A percentile compares a stretch with the other conserved stretches of the same genome.
Conservation (phyloP, 2,329 filamentous ascomycete species). For the Beauveria brongniartii region DNA sequence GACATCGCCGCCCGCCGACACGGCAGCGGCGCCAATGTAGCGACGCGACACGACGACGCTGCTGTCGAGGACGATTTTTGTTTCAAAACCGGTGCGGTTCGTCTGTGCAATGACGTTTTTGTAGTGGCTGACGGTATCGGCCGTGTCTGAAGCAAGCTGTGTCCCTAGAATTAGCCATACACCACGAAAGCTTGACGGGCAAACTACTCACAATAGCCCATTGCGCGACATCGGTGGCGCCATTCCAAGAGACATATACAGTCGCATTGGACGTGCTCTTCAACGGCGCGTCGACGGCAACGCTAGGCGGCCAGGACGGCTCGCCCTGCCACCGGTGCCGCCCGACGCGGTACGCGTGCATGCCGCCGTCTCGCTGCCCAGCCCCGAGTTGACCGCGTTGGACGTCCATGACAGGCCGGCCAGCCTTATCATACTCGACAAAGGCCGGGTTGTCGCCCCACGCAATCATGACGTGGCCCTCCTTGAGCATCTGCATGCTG, state of each 20-base stretch:
- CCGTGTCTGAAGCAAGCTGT: constrained; percentile 18
- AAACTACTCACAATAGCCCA: constrained; percentile 21
- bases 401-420: constrained; percentile 19
- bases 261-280: constrained; percentile 18
- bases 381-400: constrained; percentile 19
- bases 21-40: constrained; percentile 20
- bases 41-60: constrained; percentile 11
- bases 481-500: constrained; percentile 19
- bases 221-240: constrained; percentile 21
- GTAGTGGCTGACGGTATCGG: constrained; percentile 16
- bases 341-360: constrained; percentile 23
- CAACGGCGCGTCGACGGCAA: constrained; percentile 19
- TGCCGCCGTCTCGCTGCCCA: constrained; percentile 16
- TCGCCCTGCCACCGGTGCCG: constrained; percentile 21
- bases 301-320: constrained; percentile 22
- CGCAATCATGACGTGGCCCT: constrained; percentile 20
- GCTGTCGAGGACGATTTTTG: constrained; percentile 15
- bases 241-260: constrained; percentile 24
- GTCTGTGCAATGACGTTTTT: constrained; percentile 17
- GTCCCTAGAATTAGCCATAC: constrained; percentile 11
- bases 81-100: constrained; percentile 23
- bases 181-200: background rate
- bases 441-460: constrained; percentile 23
- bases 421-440: constrained; percentile 21
- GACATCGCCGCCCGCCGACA: constrained; percentile 18